Evolutionary conservation across 306 rosid species (phyloP).

Genomic region (Pueraria montana): DNA sequence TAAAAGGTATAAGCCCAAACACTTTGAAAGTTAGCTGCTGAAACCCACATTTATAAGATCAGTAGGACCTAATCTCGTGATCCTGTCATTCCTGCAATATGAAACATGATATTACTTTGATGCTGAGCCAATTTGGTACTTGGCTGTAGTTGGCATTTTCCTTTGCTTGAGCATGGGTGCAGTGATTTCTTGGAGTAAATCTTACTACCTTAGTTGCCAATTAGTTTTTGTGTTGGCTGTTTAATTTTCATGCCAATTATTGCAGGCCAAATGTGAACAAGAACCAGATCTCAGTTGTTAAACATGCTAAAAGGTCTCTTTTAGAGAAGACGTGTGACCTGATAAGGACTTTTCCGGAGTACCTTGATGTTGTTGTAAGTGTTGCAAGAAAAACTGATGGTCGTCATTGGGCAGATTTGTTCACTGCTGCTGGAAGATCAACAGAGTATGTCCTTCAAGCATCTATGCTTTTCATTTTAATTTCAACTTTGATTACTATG

Average conservation of each 20-base stretch:
- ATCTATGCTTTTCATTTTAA: conserved; percentile 39
- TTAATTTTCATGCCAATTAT: conserved; percentile 46
- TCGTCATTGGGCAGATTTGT: conserved; percentile 98
- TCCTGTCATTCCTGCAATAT: not conserved
- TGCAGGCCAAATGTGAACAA: conserved; percentile 84
- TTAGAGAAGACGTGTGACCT: conserved; percentile 95
- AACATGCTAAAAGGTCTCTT: conserved; percentile 68
- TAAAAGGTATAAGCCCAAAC: not conserved
- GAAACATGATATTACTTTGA: conserved; percentile 20
- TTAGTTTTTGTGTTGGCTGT: conserved; percentile 33
- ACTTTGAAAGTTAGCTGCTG: not conserved
- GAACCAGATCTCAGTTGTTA: conserved; percentile 66
- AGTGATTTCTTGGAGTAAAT: conserved; percentile 22
- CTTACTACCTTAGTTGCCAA: conserved; percentile 27
- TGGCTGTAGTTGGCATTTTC: conserved; percentile 36
- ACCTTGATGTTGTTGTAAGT: conserved; percentile 95
- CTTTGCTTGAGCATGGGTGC: conserved; percentile 42
- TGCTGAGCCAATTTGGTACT: conserved; percentile 28
- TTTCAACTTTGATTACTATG: conserved; percentile 34
- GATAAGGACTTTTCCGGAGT: conserved; percentile 89
- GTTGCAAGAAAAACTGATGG: conserved; percentile 99
- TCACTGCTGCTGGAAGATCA: conserved; percentile 96
- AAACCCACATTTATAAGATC: conserved; percentile 11
- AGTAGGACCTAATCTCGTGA: conserved; percentile 22
- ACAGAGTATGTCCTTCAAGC: conserved; percentile 75